Evolutionary conservation across 2,329 filamentous ascomycete species (phyloP).

Genomic region (Fusarium nygamai): DNA sequence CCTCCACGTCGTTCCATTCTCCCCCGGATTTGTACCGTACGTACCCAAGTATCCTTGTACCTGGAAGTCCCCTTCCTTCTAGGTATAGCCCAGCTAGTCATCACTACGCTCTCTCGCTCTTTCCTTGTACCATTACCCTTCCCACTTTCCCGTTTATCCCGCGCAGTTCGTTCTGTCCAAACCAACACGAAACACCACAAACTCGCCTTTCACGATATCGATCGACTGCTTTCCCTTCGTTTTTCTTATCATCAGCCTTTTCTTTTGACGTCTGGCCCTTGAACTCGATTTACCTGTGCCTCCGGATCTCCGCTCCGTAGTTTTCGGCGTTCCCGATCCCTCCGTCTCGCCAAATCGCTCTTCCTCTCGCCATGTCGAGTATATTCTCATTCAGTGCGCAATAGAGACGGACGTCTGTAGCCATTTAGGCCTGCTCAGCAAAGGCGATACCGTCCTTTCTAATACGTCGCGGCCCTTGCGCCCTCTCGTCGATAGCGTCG

Average conservation of each 20-base stretch:
- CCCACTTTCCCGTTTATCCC: slow-evolving; percentile 40
- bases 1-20: slow-evolving; percentile 34
- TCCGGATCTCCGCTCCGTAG: slow-evolving; percentile 1
- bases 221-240: slow-evolving; percentile 8
- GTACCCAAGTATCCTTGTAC: slow-evolving; percentile 37
- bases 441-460: slow-evolving; percentile 35
- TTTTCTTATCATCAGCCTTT: background rate
- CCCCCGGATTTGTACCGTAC: slow-evolving; percentile 38
- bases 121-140: slow-evolving; percentile 40
- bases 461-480: slow-evolving; percentile 3
- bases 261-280: background rate
- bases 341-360: slow-evolving; percentile 21
- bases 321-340: slow-evolving; percentile 29
- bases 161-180: slow-evolving; percentile 23
- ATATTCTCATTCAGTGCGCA: slow-evolving; percentile 41
- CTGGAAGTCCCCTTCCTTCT: slow-evolving; percentile 32
- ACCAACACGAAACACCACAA: slow-evolving; percentile 41
- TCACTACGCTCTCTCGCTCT: slow-evolving; percentile 35
- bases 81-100: slow-evolving; percentile 30
- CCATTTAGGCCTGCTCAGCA: slow-evolving; percentile 43
- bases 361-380: slow-evolving; percentile 45
- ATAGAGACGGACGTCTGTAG: slow-evolving; percentile 49
- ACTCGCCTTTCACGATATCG: slow-evolving; percentile 37
- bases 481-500: slow-evolving; percentile 4
- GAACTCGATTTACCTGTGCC: slow-evolving; percentile 5